A percentile compares a stretch with the other conserved stretches of the same genome.
phyloP scores from a whole-genome alignment of 2,329 filamentous ascomycete genomes.

The Niveomyces coronatus region DNA sequence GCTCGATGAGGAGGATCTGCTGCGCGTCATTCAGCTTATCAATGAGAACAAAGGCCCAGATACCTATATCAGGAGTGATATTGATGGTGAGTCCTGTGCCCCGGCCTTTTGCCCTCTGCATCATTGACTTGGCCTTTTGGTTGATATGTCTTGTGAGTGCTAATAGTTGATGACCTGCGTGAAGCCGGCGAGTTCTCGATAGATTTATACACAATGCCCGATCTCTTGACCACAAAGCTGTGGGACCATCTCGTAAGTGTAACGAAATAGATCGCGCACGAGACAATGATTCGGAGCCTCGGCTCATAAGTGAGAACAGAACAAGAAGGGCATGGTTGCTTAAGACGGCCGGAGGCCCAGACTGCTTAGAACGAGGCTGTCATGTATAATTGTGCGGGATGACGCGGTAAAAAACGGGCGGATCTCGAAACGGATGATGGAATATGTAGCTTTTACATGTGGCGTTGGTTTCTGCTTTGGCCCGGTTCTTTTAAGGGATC shows the following conservation, averaged over 20 bases:
- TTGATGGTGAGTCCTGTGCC: constrained; percentile 61
- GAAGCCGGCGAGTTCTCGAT: constrained; percentile 93
- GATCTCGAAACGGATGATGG: too few relatives aligned
- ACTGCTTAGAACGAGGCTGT: not conserved
- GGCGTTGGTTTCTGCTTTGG: too few relatives aligned
- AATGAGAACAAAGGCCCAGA: constrained; percentile 93
- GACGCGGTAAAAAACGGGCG: too few relatives aligned
- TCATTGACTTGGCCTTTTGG: too few relatives aligned
- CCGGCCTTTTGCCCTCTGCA: constrained; percentile 7
- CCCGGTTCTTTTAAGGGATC: too few relatives aligned
- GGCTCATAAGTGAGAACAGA: constrained; percentile 21
- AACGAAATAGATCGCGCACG: not conserved
- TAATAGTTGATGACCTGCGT: constrained; percentile 26
- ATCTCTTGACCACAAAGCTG: constrained; percentile 79
- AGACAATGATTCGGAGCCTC: constrained; percentile 4
- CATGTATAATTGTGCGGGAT: too few relatives aligned
- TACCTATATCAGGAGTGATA: constrained; percentile 94
- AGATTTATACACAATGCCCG: constrained; percentile 94
- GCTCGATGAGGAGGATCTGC: constrained; percentile 82
- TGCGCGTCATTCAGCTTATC: constrained; percentile 94
- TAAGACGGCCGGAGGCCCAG: too few relatives aligned
- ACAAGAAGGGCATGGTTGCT: constrained; percentile 32
- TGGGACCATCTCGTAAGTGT: constrained; percentile 68
- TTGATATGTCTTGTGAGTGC: constrained; percentile 14
- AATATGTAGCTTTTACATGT: too few relatives aligned